Base-by-base conservation (phyloP, 73 alveolate species). In the Stentor coeruleus region DNA sequence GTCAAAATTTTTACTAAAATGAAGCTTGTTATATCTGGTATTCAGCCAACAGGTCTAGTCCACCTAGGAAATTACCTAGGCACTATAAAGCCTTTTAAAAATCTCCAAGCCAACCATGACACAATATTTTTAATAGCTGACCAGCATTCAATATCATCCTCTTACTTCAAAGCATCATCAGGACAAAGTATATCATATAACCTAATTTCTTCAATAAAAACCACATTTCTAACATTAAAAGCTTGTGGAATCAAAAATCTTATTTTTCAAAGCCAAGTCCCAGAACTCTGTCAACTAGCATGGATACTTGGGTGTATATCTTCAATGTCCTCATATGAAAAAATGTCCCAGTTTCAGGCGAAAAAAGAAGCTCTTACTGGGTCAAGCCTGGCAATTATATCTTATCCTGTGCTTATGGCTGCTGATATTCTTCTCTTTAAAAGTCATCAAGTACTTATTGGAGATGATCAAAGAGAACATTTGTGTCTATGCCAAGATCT, bases 51-150 rank as follows among this genome's bases (percentile, higher is more conserved):
- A 15, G 99, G 99, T 30, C 76, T 83, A 38, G 81, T 94, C 59
- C 97, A 94, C 60, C 58, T 94, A 28, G 99, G 99, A 11, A 94
- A 94, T 76, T 94, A 94, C 82, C 83, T 94, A 6, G 99, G 99
- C 2, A 97, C 99, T 26, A 90, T 94, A 20, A 26, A 91, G 40
- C 88, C 92, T 55, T 94, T 97, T 96, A 94, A 91, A 14, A 59
- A 88, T 39, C 74, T 92, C 59, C 92, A 94, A 83, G 84, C 92
- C 33, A 36, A 77, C 35, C 60, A 75, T 33, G 76, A 88, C 37
- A 82, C 93, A 57, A 88, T 73, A 74, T 94, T 82, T 58, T 94
- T 93, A 55, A 91, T 92, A 39, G 99, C 93, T 3, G 99, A 94
- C 82, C 82, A 72, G 58, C 99, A 94, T 76, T 84, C 99, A 1